Percentiles rank a stretch among this genome's conserved stretches.
Conservation (phyloP, 139 green algal species). For the Nannochloris sp. region DNA sequence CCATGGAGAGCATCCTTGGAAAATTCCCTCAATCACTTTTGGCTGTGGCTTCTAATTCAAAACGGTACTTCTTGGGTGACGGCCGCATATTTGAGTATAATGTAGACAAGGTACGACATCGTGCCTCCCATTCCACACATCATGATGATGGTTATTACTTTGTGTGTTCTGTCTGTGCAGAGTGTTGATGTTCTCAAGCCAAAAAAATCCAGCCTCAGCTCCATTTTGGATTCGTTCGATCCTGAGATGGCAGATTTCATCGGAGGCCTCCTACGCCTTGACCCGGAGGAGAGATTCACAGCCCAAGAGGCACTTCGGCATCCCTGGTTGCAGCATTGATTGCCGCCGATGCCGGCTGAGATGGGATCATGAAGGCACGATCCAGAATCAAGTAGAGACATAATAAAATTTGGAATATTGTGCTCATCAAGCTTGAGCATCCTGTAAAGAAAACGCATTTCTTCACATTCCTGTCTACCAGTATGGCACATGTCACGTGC, state of each 20-base stretch:
- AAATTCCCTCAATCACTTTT: constrained; percentile 45
- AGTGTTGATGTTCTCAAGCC: constrained; percentile 59
- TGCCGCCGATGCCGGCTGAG: constrained; percentile 2
- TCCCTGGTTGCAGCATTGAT: constrained; percentile 57
- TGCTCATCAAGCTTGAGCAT: too few relatives aligned
- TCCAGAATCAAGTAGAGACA: too few relatives aligned
- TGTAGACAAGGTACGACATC: not conserved
- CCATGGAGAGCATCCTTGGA: constrained; percentile 81
- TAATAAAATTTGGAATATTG: too few relatives aligned
- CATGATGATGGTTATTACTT: not conserved
- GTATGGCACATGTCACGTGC: too few relatives aligned
- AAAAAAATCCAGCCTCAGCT: constrained; percentile 51
- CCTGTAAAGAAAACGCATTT: too few relatives aligned
- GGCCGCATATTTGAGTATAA: constrained; percentile 61
- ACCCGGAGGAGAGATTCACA: constrained; percentile 53
- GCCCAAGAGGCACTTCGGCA: constrained; percentile 65
- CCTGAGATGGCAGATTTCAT: constrained; percentile 62
- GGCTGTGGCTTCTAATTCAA: constrained; percentile 58
- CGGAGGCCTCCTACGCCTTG: constrained; percentile 43
- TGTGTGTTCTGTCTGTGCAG: constrained; percentile 10
- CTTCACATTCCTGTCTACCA: too few relatives aligned
- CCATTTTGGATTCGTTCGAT: constrained; percentile 52
- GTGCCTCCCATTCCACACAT: not conserved
- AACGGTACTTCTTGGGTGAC: constrained; percentile 74
- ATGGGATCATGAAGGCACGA: too few relatives aligned